A percentile compares a stretch with the other conserved stretches of the same genome.
Conservation (phyloP, 108 stramenopile species). For the Cyclotella sp. region DNA sequence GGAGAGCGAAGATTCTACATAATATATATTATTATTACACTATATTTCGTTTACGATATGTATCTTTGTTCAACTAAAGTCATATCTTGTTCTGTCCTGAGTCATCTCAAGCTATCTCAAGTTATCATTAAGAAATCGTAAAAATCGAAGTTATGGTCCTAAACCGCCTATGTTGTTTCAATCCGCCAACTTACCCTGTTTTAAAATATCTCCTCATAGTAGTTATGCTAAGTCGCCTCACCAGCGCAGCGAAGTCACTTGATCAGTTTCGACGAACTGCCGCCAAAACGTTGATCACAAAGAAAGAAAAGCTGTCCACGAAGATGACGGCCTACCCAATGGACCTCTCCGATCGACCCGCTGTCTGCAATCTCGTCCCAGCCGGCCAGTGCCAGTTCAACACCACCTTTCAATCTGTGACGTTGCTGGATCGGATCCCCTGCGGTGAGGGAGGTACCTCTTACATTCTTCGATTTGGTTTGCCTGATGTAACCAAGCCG, state of each 20-base stretch:
- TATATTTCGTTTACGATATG: too few species aligned
- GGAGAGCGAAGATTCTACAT: too few species aligned
- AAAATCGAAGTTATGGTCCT: too few species aligned
- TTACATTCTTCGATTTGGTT: conserved; percentile 70
- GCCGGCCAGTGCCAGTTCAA: conserved; percentile 82
- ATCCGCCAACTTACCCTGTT: too few species aligned
- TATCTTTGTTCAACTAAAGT: too few species aligned
- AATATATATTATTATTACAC: too few species aligned
- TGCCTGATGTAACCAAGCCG: conserved; percentile 63
- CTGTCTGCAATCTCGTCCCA: conserved; percentile 54
- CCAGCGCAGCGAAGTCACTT: neutral
- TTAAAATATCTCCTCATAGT: neutral
- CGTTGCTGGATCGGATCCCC: conserved; percentile 60
- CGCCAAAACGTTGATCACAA: neutral
- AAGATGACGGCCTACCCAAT: conserved; percentile 22
- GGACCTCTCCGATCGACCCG: conserved; percentile 32
- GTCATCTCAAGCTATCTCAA: too few species aligned
- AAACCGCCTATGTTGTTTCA: too few species aligned
- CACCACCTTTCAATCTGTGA: conserved; percentile 57
- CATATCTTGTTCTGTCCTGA: too few species aligned
- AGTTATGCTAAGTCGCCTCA: neutral
- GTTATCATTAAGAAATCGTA: too few species aligned
- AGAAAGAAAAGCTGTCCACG: conserved; percentile 6
- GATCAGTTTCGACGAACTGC: neutral
- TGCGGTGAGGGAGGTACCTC: conserved; percentile 55